Conservation (phyloP, 768 basidiomycete species). For the Mycena filopes region DNA sequence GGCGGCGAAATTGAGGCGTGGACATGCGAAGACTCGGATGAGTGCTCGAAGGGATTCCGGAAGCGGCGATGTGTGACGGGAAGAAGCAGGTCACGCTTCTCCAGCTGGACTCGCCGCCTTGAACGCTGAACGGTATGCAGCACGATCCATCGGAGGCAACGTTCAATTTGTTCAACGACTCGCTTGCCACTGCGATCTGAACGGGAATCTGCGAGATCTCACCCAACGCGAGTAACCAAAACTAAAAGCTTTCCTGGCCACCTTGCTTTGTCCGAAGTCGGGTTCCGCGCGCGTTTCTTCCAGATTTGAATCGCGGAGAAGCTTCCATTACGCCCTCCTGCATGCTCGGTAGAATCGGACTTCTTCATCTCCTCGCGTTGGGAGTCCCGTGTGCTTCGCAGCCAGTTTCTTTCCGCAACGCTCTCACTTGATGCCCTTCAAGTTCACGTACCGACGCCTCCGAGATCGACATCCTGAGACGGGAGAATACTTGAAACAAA, state of each 20-base stretch:
- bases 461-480: no score
- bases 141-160: constrained; percentile 1
- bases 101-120: neutral
- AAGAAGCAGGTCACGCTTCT: constrained; percentile 4
- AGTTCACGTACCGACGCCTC: constrained; percentile 25
- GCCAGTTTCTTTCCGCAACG: constrained; percentile 13
- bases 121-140: no score
- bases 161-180: constrained; percentile 7
- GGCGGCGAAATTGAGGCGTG: no score
- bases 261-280: constrained; percentile 15
- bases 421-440: constrained; percentile 5
- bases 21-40: no score
- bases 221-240: constrained; percentile 26
- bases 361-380: constrained; percentile 8
- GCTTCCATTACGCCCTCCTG: constrained; percentile 31
- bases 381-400: constrained; percentile 16
- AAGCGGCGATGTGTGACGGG: neutral
- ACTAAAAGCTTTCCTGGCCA: constrained; percentile 11
- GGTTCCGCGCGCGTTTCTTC: constrained; percentile 23
- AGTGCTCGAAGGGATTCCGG: neutral
- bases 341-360: constrained; percentile 20
- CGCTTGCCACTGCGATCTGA: constrained; percentile 22
- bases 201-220: constrained; percentile 8
- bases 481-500: no score
- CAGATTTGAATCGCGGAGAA: constrained; percentile 26